Evolutionary conservation across 495 filamentous ascomycete species (phyloP), one percentile per base, ranked within the genome.

Genomic region (Hypoxylon cercidicola): DNA sequence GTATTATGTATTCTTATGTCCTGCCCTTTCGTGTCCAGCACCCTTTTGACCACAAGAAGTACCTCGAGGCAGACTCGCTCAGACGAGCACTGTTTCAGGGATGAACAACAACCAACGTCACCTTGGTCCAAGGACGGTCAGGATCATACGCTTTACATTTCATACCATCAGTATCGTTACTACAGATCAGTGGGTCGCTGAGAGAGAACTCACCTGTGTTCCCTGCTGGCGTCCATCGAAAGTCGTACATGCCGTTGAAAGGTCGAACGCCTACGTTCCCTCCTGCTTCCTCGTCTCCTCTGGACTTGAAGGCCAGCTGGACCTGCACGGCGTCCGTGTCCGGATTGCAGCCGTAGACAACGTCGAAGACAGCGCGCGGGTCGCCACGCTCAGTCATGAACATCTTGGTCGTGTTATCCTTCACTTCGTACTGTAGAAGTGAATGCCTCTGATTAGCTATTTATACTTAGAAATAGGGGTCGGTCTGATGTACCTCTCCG

Each of bases 361-460:
- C 79, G 35, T 83, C 67, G 49, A 81, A 85, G 50, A 78, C 50
- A 9, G 83, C 83, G 0, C 75, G 66, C 15, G 79, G 75, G 39
- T 84, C 81, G 20, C 74, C 71, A 6, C 83, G 78, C 12, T 77
- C 76, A 0, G 83, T 85, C 78, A 83, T 79, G 70, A 85, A 86
- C 68, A 85, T 70, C 66, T 86, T 85, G 15, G 81, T 84, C 13
- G 83, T 86, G 68, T 83, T 77, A 57, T 86, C 83, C 15, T 77
- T 69, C 6, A 72, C 71, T 15, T 82, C 81, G 47, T 80, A 82
- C 83, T 84, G 50, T 25, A 51, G 18, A 13, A 28, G 4, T 25
- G 18, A 3, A 39, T 43, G 9, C 1, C 2, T 20, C 4, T 55
- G 4, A 32, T 59, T 41, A 60, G 45, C 43, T 1, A 23, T 20